Percentiles rank a stretch among this genome's conserved stretches.
Conservation (phyloP, 2,329 filamentous ascomycete species). For the Aureobasidium sp. region DNA sequence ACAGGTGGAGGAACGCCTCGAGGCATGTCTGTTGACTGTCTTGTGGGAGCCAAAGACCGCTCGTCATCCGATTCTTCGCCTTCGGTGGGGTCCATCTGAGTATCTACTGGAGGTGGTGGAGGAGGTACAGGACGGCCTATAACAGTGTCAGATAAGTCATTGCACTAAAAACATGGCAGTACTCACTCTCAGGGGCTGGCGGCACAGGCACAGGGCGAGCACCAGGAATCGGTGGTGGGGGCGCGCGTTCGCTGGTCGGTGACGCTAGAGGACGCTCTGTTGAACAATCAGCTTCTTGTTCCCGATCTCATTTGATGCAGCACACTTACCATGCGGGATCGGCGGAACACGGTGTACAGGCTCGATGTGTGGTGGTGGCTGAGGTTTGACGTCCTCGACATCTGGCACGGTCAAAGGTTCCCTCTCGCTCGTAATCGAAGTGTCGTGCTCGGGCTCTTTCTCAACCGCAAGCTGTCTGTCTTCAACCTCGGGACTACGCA, state of each 20-base stretch:
- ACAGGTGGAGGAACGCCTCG: conserved; percentile 24
- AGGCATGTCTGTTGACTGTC: conserved; percentile 12
- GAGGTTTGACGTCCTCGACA: conserved; percentile 42
- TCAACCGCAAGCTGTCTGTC: conserved; percentile 35
- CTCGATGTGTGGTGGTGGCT: conserved; percentile 33
- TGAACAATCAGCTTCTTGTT: not conserved
- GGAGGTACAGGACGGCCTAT: conserved; percentile 56
- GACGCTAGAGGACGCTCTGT: not conserved
- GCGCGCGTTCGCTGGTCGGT: conserved; percentile 14
- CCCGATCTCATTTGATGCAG: no score
- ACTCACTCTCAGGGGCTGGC: conserved; percentile 34
- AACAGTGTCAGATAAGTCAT: not conserved
- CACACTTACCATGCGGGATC: conserved; percentile 22
- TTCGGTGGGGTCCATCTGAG: conserved; percentile 54
- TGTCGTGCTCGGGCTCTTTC: conserved; percentile 40
- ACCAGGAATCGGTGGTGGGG: conserved; percentile 27
- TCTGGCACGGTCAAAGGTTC: conserved; percentile 42
- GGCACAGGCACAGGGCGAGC: conserved; percentile 40
- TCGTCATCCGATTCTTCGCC: conserved; percentile 89
- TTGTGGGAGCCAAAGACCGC: conserved; percentile 44
- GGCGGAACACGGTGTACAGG: conserved; percentile 31
- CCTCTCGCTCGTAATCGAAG: conserved; percentile 34
- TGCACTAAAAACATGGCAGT: conserved; percentile 17
- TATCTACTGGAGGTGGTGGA: conserved; percentile 41
- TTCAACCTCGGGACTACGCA: conserved; percentile 41